Base-by-base conservation (phyloP, 2,329 filamentous ascomycete genomes). In the Diaporthe helianthi region DNA sequence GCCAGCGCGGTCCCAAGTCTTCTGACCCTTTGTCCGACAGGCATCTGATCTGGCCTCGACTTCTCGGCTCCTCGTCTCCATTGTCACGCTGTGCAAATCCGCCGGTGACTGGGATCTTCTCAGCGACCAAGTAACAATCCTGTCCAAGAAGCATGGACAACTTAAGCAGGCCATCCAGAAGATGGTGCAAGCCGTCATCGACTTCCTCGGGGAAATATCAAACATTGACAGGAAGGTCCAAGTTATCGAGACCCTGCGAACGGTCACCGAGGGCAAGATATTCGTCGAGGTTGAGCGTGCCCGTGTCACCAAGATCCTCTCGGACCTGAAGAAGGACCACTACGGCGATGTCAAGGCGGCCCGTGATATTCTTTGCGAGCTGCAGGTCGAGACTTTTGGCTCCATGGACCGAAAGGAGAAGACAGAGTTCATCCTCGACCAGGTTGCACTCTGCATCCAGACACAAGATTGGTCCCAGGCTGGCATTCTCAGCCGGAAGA, bases 101-200 rank as follows among this genome's bases (percentile, higher is more conserved):
- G 90, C 92, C 24, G 91, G 91, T 74, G 94, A 99, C 80, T 99
- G 96, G 96, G 90, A 89, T 80, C 84, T 98, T 77, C 88, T 99
- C 83, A 98, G 97, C 80, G 96, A 99, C 83, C 96, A 99, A 83
- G 93, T 97, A 72, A 87, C 97, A 76, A 87, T 98, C 73, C 87
- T 99, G 69, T 98, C 96, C 74, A 99, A 99, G 90, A 99, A 99
- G 86, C 96, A 99, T 92, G 93, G 94, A 76, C 96, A 99, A 85
- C 94, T 99, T 79, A 99, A 99, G 83, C 96, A 98, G 83, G 96
- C 96, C 78, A 96, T 94, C 77, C 98, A 96, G 76, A 96, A 95
- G 85, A 99, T 99, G 96, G 94, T 99, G 71, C 96, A 99, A 85
- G 92, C 91, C 58, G 94, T 97, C 72, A 97, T 99, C 90, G 87